Evolutionary conservation across 2,329 filamentous ascomycete species (phyloP), one percentile per base, ranked within the genome.

Genomic region (Paradendryphiella salina): DNA sequence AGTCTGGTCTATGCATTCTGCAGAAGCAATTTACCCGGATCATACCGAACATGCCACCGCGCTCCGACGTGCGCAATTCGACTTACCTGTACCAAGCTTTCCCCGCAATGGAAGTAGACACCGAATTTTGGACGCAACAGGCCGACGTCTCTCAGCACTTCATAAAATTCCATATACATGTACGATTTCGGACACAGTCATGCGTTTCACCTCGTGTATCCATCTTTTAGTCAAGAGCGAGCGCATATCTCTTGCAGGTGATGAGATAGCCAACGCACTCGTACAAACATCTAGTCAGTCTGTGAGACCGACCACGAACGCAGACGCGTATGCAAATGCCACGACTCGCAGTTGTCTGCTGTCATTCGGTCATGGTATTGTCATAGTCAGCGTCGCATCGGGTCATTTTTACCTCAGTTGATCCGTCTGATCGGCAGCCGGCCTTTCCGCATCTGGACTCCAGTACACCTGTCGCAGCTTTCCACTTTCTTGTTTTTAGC

Each of bases 381-480:
- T 35, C 40, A 39, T 14, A 17, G 20, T 42, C 14, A 51, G 52
- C 38, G n/a, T 39, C 17, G 14, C 39, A 23, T 54, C 52, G 48
- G 48, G 7, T 9, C n/a, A 15, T 13, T 43, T 17, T 20, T 15
- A 11, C n/a, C 21, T 41, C 48, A 38, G 41, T 40, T n/a, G 7
- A 14, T 37, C 52, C 52, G 43, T 39, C 26, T 6, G 49, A 56
- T 56, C 50, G 39, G 20, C 49, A 23, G 11, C 14, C 38, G 49
- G 37, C 5, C 23, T 55, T 41, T 37, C 42, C 23, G 9, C 21
- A 37, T 50, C 17, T 18, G 23, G 8, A 13, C 17, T 17, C 6
- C 17, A 42, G 13, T 9, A 42, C 28, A 17, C 17, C 33, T 14
- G 18, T 26, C 8, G 23, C 23, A 6, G 23, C 10, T 9, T 10